Evolutionary conservation across 345 rosid species (phyloP), one percentile per base, ranked within the genome.

Genomic region (Melaleuca quinquenervia): DNA sequence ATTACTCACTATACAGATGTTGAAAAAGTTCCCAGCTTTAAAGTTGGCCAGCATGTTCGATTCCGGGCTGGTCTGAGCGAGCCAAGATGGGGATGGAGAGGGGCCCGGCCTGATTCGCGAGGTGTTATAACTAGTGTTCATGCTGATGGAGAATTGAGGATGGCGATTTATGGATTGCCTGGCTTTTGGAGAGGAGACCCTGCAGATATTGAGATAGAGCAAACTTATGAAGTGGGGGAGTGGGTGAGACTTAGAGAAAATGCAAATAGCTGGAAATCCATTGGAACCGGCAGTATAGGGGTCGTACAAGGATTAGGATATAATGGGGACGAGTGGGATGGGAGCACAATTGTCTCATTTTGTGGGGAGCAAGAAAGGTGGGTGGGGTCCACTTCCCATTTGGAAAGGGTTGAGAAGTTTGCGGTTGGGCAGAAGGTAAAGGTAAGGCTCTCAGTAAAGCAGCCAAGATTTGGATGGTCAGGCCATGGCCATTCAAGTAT

Each of bases 81-180:
- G 86, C 99, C 99, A 82, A 93, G 99, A 88, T 96, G 98, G 99
- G 99, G 99, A 18, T 97, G 99, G 99, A 92, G 98, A 90, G 98
- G 97, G 76, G 92, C 98, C 74, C 92, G 74, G 88, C 92, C 93
- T 49, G 93, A 93, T 86, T 96, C 96, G 53, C 92, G 91, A 83
- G 99, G 99, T 83, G 90, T 97, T 88, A 87, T 97, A 86, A 94
- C 97, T 20, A 90, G 95, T 64, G 98, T 97, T 86, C 95, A 96
- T 90, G 96, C 98, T 84, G 99, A 97, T 91, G 98, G 98, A 89
- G 99, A 97, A 92, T 89, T 94, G 14, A 91, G 98, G 87, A 92
- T 96, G 90, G 96, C 99, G 55, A 94, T 97, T 92, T 91, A 91
- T 86, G 96, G 95, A 54, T 91, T 97, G 92, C 91, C 92, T 64